These are phyloP conservation scores for Fusarium cyanostomum DNA, from an alignment of 2,329 filamentous ascomycete genomes.

Conservation along the genomic window DNA sequence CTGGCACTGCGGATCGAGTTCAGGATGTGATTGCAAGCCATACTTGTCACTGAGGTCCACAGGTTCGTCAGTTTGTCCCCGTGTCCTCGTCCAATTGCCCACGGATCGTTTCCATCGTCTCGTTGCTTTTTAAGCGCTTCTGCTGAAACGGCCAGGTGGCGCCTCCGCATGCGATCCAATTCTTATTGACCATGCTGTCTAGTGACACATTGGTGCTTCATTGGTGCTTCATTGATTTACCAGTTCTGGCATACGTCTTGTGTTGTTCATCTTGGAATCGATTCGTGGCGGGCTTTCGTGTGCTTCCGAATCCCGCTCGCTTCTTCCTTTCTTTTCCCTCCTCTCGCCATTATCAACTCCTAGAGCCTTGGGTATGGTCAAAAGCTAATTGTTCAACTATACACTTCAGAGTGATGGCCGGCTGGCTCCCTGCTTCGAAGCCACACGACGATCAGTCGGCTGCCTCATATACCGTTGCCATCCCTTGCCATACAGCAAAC, in stretches of 20 bases:
- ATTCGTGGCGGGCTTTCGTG: not conserved
- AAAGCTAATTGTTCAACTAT: not conserved
- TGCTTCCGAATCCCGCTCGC: not conserved
- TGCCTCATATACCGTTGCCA: not conserved
- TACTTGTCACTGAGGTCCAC: not conserved
- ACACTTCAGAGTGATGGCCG: no score
- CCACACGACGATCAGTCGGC: not conserved
- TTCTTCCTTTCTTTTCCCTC: no score
- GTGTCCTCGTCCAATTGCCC: not conserved
- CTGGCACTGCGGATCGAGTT: not conserved
- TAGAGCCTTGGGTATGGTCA: no score
- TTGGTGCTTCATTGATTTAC: not conserved
- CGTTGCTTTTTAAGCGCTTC: slow-evolving; percentile 25
- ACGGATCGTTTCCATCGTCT: not conserved
- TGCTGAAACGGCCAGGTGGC: slow-evolving; percentile 9
- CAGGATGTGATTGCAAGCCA: not conserved
- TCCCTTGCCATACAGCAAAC: not conserved
- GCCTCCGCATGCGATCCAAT: not conserved
- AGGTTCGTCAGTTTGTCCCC: not conserved
- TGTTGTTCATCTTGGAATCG: not conserved
- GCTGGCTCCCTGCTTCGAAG: not conserved
- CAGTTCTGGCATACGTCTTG: not conserved
- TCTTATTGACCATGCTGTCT: not conserved
- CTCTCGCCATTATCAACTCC: no score
- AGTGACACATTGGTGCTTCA: not conserved